These are phyloP conservation scores for Inosperma sp. DNA, from an alignment of 768 basidiomycete species.

Conservation along the genomic window DNA sequence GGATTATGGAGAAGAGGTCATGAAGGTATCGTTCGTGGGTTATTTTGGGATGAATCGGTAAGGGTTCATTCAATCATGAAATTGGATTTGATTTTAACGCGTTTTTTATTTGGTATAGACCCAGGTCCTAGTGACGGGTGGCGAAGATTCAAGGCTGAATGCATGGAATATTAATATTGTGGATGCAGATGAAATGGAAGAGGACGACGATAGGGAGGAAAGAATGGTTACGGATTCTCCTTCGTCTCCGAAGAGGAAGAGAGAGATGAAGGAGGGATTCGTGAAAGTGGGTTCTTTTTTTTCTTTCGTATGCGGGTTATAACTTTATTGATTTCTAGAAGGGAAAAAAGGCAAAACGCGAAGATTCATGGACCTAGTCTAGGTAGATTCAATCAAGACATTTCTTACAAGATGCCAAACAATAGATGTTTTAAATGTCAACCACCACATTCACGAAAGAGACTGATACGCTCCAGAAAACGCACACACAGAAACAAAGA, in stretches of 20 bases:
- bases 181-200: conserved; percentile 2
- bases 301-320: neutral
- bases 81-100: neutral
- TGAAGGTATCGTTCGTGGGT: conserved; percentile 50
- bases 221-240: no score
- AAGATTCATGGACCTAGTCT: neutral
- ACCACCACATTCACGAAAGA: no score
- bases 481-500: no score
- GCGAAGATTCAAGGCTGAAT: conserved; percentile 30
- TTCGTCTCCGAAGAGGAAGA: neutral
- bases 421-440: no score
- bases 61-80: neutral
- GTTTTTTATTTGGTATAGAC: conserved; percentile 14
- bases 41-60: conserved; percentile 55
- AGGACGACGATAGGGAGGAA: conserved; percentile 13
- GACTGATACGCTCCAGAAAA: no score
- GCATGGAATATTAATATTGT: conserved; percentile 23
- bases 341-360: conserved; percentile 1
- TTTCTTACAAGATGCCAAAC: no score
- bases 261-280: neutral
- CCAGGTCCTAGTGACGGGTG: conserved; percentile 27
- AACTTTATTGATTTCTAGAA: neutral
- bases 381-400: no score
- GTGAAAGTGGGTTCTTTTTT: neutral
- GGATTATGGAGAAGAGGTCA: conserved; percentile 55